phyloP scores from a whole-genome alignment of 1,284 basidiomycete genomes.

The Trichosporon asahii region DNA sequence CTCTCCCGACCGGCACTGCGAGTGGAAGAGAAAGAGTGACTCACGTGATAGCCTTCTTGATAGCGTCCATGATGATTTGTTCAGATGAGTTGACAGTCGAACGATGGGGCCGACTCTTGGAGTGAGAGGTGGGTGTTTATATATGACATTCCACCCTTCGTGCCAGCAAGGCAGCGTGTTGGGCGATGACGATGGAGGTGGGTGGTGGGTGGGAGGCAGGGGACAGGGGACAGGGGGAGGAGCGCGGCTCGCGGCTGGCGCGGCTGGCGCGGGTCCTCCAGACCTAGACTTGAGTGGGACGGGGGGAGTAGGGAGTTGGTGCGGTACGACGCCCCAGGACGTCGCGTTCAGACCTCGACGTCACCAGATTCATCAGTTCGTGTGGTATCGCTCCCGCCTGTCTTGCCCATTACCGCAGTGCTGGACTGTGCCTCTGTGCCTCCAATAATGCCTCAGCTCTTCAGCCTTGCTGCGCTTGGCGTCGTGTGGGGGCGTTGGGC shows the following conservation, averaged over 20 bases:
- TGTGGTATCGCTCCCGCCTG: too few species aligned
- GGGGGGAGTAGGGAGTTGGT: background rate
- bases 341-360: too few species aligned
- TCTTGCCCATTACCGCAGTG: too few species aligned
- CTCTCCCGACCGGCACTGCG: background rate
- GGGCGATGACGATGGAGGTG: too few species aligned
- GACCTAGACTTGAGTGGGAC: background rate
- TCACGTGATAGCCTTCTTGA: constrained; percentile 25
- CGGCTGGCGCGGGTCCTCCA: background rate
- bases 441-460: too few species aligned
- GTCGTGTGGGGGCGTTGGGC: too few species aligned
- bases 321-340: too few species aligned
- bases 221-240: background rate
- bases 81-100: background rate
- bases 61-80: constrained; percentile 17
- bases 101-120: background rate
- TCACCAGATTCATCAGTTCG: too few species aligned
- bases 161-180: background rate
- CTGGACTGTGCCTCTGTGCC: too few species aligned
- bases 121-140: background rate
- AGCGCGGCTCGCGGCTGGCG: too few species aligned
- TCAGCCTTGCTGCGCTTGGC: too few species aligned
- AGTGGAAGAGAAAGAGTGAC: too few species aligned
- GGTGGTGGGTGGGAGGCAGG: background rate
- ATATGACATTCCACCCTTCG: background rate